phyloP scores from a whole-genome alignment of 2,329 filamentous ascomycete species.

The Amphichorda felina region DNA sequence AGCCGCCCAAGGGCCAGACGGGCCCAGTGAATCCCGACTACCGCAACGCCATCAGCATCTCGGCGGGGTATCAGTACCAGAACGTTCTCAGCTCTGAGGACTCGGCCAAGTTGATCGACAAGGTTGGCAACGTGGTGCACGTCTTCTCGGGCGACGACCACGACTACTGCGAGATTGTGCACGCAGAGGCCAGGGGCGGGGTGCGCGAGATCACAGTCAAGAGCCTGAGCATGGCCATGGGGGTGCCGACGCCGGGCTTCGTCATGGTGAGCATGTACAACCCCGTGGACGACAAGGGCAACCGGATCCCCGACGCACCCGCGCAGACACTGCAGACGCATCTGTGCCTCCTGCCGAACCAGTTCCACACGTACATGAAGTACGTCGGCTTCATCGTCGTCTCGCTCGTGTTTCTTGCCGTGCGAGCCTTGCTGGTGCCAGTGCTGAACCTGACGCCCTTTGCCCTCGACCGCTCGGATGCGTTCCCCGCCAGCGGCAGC shows the following conservation, averaged over 20 bases:
- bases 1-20: conserved; percentile 45
- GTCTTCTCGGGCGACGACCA: conserved; percentile 96
- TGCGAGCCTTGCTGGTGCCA: conserved; percentile 46
- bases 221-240: conserved; percentile 93
- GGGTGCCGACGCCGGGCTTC: conserved; percentile 77
- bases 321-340: conserved; percentile 69
- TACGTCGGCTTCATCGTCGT: conserved; percentile 56
- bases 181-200: conserved; percentile 54
- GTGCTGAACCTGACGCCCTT: conserved; percentile 40
- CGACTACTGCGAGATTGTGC: conserved; percentile 88
- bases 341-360: conserved; percentile 81
- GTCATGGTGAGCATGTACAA: conserved; percentile 87
- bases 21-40: conserved; percentile 47
- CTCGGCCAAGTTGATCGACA: conserved; percentile 63
- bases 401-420: conserved; percentile 34
- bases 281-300: conserved; percentile 55
- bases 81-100: conserved; percentile 76
- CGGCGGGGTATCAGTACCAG: conserved; percentile 86
- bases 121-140: conserved; percentile 69
- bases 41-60: conserved; percentile 66
- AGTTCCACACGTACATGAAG: conserved; percentile 70
- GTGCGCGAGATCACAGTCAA: conserved; percentile 88
- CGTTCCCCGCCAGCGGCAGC: conserved; percentile 6
- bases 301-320: conserved; percentile 28
- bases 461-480: conserved; percentile 30